A percentile compares a stretch with the other conserved stretches of the same genome.
phyloP scores from a whole-genome alignment of 768 basidiomycete species.

The Hygrophorus pudorinus region DNA sequence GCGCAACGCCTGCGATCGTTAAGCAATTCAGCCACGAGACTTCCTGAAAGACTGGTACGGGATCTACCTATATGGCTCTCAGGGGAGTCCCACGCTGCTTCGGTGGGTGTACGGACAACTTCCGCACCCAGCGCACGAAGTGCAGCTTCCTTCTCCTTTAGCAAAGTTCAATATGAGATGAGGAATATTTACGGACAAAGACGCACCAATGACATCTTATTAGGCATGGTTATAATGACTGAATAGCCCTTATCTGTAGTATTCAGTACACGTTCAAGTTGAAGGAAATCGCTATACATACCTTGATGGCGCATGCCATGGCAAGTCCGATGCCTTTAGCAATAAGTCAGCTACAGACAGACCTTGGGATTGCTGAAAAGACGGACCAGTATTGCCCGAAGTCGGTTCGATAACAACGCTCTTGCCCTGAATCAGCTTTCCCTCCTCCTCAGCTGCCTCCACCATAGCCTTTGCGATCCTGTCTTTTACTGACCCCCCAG shows the following conservation, averaged over 20 bases:
- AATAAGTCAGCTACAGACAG: neutral
- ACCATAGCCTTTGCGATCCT: conserved; percentile 96
- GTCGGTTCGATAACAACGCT: conserved; percentile 94
- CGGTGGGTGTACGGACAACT: conserved; percentile 88
- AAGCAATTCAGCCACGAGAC: conserved; percentile 81
- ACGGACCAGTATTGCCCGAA: conserved; percentile 86
- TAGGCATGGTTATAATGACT: conserved; percentile 82
- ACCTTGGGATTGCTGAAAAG: conserved; percentile 1
- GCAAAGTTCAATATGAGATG: neutral
- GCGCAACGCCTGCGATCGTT: conserved; percentile 81
- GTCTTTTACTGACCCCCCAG: conserved; percentile 93
- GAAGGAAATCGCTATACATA: conserved; percentile 20
- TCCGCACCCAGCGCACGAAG: conserved; percentile 89
- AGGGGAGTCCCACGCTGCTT: conserved; percentile 81
- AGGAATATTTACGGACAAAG: neutral
- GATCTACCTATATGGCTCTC: conserved; percentile 87
- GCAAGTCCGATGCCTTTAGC: conserved; percentile 81
- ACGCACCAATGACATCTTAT: conserved; percentile 84
- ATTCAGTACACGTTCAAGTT: conserved; percentile 47
- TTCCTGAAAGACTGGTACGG: conserved; percentile 18
- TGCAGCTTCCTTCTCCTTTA: conserved; percentile 84
- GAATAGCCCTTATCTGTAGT: conserved; percentile 82
- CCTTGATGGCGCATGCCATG: conserved; percentile 90
- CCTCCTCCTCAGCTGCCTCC: conserved; percentile 84
- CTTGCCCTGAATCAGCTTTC: conserved; percentile 75